Base-by-base conservation (phyloP, 2,329 filamentous ascomycete species). In the Cryphonectria radicalis region DNA sequence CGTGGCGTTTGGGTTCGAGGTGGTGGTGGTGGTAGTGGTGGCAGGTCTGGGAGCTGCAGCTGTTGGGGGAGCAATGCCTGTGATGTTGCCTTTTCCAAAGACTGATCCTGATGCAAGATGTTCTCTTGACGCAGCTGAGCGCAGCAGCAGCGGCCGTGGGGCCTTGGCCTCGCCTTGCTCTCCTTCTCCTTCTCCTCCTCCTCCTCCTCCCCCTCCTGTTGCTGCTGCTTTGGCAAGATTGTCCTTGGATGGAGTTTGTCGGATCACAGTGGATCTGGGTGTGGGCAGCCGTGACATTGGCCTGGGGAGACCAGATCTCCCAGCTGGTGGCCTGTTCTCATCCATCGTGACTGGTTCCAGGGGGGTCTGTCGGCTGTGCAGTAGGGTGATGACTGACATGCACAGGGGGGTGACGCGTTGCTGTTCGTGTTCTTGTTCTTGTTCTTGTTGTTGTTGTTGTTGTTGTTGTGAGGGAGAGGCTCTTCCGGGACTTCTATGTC, bases 261-360 rank as follows among this genome's bases (percentile, higher is more conserved):
- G 50, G 43, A 70, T 62, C 25, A 69, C 60, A n/a, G 69, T 67
- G 46, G 69, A 62, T 50, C 63, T 69, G n/a, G 72, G 72, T 53
- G 63, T 60, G 40, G 72, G 72, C 63, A 73, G 59, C 28, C 72
- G 69, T 14, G 72, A 73, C 50, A 66, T 69, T 37, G 66, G 72
- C 28, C 72, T 32, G 19, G 72, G 72, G 19, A 73, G 69, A 50
- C 69, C 63, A 28, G 66, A 28, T 40, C 35, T 69, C 37, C 66
- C 72, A 63, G 57, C 59, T 32, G 62, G 66, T 7, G 50, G 59
- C 63, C 35, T 69, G 10, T 69, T 69, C 32, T 73, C 69, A 13
- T 73, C 72, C 72, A 73, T 73, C 6, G 50, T 65, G 4, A 32
- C 43, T 35, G 40, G 42, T 67, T 35, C 11, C 28, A n/a, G 17